Percentiles rank a stretch among this genome's conserved stretches.
phyloP scores from a whole-genome alignment of 192 early-diverging fungal species.

The Umbelopsis sp. region DNA sequence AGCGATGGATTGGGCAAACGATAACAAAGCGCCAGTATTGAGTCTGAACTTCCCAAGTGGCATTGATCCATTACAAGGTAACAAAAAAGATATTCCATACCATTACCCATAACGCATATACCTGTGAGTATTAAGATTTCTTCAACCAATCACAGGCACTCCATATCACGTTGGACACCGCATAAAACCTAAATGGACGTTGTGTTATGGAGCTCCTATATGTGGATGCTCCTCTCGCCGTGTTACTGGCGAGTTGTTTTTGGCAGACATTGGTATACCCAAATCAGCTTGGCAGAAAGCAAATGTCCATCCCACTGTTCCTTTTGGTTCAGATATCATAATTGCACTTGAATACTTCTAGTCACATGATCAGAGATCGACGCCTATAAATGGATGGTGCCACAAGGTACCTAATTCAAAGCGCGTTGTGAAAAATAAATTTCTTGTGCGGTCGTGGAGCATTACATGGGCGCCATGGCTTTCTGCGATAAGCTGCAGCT shows the following conservation, averaged over 20 bases:
- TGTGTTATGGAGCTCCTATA: constrained; percentile 76
- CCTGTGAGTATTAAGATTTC: constrained; percentile 19
- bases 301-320: constrained; percentile 54
- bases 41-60: constrained; percentile 78
- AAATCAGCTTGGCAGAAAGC: constrained; percentile 59
- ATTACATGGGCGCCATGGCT: too few species aligned
- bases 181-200: constrained; percentile 75
- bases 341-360: constrained; percentile 52
- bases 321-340: constrained; percentile 59
- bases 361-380: not conserved
- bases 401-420: too few species aligned
- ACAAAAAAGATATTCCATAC: constrained; percentile 13
- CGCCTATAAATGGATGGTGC: too few species aligned
- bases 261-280: constrained; percentile 81
- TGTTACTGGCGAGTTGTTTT: constrained; percentile 70
- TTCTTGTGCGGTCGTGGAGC: too few species aligned
- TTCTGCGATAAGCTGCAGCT: too few species aligned
- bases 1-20: constrained; percentile 77
- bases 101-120: not conserved
- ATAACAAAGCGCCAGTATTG: constrained; percentile 67
- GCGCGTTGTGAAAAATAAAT: too few species aligned
- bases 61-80: constrained; percentile 56
- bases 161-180: constrained; percentile 54
- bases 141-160: constrained; percentile 40
- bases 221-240: constrained; percentile 58